Evolutionary conservation across 495 filamentous ascomycete genomes (phyloP), one percentile per base, ranked within the genome.

Genomic region (Penicillium verhagenii): DNA sequence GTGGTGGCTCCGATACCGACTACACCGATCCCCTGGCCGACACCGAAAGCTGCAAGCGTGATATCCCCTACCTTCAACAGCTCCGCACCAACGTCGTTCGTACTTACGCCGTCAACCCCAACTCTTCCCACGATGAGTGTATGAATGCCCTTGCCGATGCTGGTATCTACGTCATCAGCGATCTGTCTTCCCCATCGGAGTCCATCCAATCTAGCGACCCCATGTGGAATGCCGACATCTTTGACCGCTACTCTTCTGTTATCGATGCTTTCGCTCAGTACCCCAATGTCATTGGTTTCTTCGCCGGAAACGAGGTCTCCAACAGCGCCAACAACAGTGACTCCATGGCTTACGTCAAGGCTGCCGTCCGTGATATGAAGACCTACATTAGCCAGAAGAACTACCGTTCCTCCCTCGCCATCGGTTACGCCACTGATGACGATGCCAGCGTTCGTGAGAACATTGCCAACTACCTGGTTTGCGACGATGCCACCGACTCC

Each of bases 401-500:
- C 60, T 90, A 95, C 68, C 81, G 92, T 42, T 46, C 50, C 47
- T 66, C 70, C 20, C 86, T 96, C 67, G 88, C 87, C 64, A 86
- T 98, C 47, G 95, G 94, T 49, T 98, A 97, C 75, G 93, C 95
- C 46, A 91, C 93, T 67, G 94, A 96, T 68, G 94, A 98, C 62
- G 90, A 96, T 64, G 72, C 84, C 10, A 78, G 81, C 8, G 95
- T 96, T 62, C 90, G 95, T 66, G 75, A 72, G 43, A 66, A 88
- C 59, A 79, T 97, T 61, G 87, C 89, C 46, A 73, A 91, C 67
- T 98, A 95, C 78, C 95, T 98, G 75, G 88, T 96, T 79, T 98
- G 94, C 68, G 91, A 91, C 58, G 72, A 86, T 45, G 52, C 77
- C 40, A 70, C 68, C 0, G 78, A 82, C 37, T 78, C 85, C 48